These are phyloP conservation scores for Purpureocillium takamizusanense DNA, from an alignment of 2,329 filamentous ascomycete genomes.

Conservation along the genomic window DNA sequence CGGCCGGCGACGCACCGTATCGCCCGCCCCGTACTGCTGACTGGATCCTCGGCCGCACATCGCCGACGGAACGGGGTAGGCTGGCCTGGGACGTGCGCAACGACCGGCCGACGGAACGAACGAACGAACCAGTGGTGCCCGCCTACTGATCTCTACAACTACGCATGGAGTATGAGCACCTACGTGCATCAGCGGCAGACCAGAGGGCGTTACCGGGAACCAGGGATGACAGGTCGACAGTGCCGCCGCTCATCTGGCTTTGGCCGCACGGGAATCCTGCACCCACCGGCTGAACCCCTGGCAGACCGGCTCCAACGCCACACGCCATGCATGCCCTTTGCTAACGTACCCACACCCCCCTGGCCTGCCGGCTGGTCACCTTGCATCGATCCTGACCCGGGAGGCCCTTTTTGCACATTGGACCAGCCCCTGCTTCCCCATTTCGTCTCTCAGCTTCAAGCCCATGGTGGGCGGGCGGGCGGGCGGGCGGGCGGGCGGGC, in stretches of 20 bases:
- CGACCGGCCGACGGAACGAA: too few relatives aligned
- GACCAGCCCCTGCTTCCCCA: slow-evolving; percentile 1
- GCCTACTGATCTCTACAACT: too few relatives aligned
- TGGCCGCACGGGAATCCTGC: neutral
- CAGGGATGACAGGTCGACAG: slow-evolving; percentile 1
- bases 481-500: neutral
- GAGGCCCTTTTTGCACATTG: neutral
- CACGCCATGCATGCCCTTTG: neutral
- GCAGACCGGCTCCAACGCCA: slow-evolving; percentile 3
- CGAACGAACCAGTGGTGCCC: too few relatives aligned
- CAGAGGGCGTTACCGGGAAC: neutral
- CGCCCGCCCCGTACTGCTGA: too few relatives aligned
- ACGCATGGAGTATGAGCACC: too few relatives aligned
- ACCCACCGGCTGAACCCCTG: slow-evolving; percentile 4
- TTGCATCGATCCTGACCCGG: slow-evolving; percentile 2
- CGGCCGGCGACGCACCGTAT: too few relatives aligned
- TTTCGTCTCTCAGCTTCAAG: slow-evolving; percentile 1
- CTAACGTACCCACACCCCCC: slow-evolving; percentile 3
- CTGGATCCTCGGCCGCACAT: too few relatives aligned
- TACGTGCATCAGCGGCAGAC: too few relatives aligned
- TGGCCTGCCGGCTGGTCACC: slow-evolving; percentile 2
- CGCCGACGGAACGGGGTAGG: too few relatives aligned
- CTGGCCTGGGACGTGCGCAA: too few relatives aligned
- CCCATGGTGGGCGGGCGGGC: neutral
- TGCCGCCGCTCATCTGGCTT: neutral